Percentiles rank a stretch among this genome's conserved stretches.
phyloP scores from a whole-genome alignment of 371 early-diverging fungal species.

The Actinomortierella ambigua region DNA sequence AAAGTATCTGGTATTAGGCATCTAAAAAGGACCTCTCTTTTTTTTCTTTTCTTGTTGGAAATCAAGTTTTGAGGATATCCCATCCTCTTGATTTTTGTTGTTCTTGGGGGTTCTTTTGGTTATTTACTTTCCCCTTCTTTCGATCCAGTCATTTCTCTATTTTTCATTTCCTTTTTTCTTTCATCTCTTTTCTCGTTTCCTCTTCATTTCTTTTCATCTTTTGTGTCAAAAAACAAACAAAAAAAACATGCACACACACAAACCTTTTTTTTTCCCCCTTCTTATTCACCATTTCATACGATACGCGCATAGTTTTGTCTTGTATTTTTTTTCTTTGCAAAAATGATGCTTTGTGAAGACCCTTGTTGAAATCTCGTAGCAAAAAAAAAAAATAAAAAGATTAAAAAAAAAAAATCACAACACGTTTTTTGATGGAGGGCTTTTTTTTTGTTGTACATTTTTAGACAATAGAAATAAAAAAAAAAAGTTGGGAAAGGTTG shows the following conservation, averaged over 20 bases:
- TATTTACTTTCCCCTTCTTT: no score
- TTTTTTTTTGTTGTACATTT: no score
- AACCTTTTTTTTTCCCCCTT: not conserved
- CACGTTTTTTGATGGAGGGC: no score
- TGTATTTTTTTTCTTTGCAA: not conserved
- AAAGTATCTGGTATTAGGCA: constrained; percentile 39
- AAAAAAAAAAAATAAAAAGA: constrained; percentile 3
- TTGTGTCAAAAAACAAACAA: no score
- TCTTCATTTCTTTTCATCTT: no score
- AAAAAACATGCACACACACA: no score
- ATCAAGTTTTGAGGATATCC: no score
- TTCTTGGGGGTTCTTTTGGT: no score
- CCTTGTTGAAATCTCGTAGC: not conserved
- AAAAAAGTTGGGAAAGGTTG: no score
- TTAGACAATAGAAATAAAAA: not conserved
- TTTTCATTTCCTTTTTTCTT: not conserved
- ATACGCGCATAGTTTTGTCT: no score
- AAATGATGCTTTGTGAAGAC: constrained; percentile 1
- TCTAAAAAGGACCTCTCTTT: constrained; percentile 8
- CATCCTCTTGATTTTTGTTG: no score
- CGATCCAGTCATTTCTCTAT: not conserved
- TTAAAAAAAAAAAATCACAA: constrained; percentile 1
- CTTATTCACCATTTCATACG: not conserved
- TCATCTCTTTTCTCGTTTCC: not conserved
- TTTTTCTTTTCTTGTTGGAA: not conserved